phyloP scores from a whole-genome alignment of 208 protist species.

The Acanthamoeba divionensis region DNA sequence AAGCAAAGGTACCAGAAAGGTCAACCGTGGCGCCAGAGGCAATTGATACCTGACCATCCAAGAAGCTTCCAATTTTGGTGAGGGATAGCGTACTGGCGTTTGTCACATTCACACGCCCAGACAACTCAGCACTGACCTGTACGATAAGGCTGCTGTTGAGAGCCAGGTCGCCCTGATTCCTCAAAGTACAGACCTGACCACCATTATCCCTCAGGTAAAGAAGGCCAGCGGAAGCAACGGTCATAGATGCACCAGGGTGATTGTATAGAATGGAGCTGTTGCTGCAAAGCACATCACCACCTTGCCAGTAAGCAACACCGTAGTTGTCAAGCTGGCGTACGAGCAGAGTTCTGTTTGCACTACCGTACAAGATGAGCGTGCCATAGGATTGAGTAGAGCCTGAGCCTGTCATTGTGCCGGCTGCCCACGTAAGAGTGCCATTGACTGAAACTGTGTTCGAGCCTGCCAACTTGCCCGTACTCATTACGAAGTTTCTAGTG shows the following conservation, averaged over 20 bases:
- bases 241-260: no score
- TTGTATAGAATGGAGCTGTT: background rate
- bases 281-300: background rate
- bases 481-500: constrained; percentile 8
- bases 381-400: background rate
- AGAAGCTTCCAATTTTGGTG: background rate
- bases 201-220: no score
- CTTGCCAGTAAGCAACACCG: constrained; percentile 25
- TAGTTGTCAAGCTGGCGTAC: background rate
- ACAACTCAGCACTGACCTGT: background rate
- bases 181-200: no score
- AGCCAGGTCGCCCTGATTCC: background rate
- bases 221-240: no score
- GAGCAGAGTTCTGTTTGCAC: constrained; percentile 9
- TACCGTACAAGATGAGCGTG: background rate
- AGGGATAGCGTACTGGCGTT: no score
- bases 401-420: constrained; percentile 15
- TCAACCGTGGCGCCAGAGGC: background rate
- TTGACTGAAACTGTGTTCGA: background rate
- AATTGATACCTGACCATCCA: constrained; percentile 4
- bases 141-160: background rate
- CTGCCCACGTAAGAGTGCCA: background rate
- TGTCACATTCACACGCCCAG: no score
- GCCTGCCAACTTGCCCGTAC: constrained; percentile 24
- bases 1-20: no score